A percentile compares a stretch with the other conserved stretches of the same genome.
Evolutionary conservation across 495 filamentous ascomycete species (phyloP).

Genomic region (Penicillium paradoxum): DNA sequence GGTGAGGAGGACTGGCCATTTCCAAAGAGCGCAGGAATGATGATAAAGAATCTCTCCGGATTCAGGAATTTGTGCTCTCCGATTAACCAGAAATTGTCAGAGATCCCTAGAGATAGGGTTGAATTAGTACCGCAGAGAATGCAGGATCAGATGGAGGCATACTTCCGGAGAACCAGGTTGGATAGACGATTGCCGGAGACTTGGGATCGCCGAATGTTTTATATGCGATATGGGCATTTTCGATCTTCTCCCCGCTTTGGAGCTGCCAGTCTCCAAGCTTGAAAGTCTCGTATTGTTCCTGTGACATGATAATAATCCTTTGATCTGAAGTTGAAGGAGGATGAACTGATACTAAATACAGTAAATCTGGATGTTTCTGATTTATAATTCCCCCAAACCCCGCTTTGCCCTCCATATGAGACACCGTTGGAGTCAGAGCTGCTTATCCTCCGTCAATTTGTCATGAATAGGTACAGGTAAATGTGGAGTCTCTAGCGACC

Average conservation of each 20-base stretch:
- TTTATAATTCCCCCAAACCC: conserved; percentile 16
- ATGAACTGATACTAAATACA: background rate
- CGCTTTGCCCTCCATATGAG: conserved; percentile 17
- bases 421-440: conserved; percentile 7
- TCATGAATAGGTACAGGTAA: background rate
- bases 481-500: too few relatives aligned
- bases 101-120: conserved; percentile 37
- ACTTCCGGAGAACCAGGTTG: conserved; percentile 65
- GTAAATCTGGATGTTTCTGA: background rate
- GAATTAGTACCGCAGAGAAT: background rate
- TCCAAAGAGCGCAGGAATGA: conserved; percentile 66
- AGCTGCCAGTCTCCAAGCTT: conserved; percentile 60
- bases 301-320: conserved; percentile 23
- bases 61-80: conserved; percentile 57
- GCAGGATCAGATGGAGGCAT: conserved; percentile 4
- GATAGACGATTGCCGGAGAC: conserved; percentile 64
- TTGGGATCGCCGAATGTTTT: conserved; percentile 62
- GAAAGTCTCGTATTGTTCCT: conserved; percentile 44
- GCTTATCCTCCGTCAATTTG: background rate
- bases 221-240: conserved; percentile 59
- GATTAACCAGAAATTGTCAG: conserved; percentile 63
- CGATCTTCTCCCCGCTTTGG: conserved; percentile 52
- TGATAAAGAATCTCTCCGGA: conserved; percentile 62
- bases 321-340: background rate
- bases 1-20: conserved; percentile 70